phyloP scores from a whole-genome alignment of 208 protist genomes.

The Leptomonas pyrrhocoris region DNA sequence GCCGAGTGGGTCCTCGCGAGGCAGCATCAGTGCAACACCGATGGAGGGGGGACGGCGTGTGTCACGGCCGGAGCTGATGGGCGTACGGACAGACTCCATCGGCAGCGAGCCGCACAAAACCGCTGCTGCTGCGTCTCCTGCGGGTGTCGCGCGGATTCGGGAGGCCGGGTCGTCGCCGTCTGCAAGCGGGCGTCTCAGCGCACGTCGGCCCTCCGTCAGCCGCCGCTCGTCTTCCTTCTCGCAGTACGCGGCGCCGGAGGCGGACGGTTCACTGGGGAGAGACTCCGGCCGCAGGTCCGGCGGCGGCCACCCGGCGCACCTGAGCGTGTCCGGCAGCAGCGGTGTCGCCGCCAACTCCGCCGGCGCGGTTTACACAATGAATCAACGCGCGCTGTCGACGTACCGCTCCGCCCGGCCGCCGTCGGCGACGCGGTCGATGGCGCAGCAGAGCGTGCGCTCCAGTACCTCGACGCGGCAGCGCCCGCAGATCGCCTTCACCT shows the following conservation, averaged over 20 bases:
- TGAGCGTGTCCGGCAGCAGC: neutral
- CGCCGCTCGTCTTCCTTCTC: neutral
- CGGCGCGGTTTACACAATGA: slow-evolving; percentile 1
- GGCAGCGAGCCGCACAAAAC: neutral
- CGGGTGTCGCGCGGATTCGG: too few species aligned
- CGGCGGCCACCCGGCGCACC: neutral
- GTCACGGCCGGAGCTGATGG: neutral
- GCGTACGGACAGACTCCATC: neutral
- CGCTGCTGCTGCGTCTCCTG: neutral
- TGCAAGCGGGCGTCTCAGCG: too few species aligned
- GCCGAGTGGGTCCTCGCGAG: neutral
- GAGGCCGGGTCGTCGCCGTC: too few species aligned
- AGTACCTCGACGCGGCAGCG: slow-evolving; percentile 49
- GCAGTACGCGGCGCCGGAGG: neutral
- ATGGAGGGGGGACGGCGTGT: neutral
- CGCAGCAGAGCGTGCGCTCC: slow-evolving; percentile 39
- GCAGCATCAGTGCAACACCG: neutral
- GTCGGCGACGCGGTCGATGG: slow-evolving; percentile 37
- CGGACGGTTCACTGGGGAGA: neutral
- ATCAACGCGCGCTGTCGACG: slow-evolving; percentile 6
- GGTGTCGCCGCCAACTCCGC: neutral
- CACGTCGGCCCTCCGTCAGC: neutral
- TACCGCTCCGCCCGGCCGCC: slow-evolving; percentile 6
- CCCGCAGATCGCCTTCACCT: slow-evolving; percentile 57
- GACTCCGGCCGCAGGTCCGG: neutral